phyloP scores from a whole-genome alignment of 2,329 filamentous ascomycete species.

The Scedosporium dehoogii region DNA sequence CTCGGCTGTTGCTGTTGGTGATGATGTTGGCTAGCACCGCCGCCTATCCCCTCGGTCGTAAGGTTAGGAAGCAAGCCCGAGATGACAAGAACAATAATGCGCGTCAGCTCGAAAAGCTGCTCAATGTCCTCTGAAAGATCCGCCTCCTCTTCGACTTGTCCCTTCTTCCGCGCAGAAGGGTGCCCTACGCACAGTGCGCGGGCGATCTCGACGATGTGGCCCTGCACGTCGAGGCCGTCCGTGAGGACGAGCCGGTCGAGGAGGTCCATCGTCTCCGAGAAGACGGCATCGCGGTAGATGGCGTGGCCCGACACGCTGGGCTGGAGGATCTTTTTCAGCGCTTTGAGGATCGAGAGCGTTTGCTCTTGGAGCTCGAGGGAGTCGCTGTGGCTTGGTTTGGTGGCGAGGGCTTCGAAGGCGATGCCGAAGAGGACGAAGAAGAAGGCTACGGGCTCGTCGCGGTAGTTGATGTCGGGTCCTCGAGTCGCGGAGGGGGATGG shows the following conservation, averaged over 20 bases:
- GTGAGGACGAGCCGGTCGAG: constrained; percentile 88
- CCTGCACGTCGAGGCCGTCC: constrained; percentile 79
- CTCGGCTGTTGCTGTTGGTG: constrained; percentile 53
- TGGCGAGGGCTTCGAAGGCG: constrained; percentile 89
- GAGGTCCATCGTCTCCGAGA: constrained; percentile 94
- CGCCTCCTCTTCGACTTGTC: constrained; percentile 50
- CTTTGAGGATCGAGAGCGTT: constrained; percentile 78
- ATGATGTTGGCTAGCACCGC: not conserved
- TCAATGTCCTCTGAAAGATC: constrained; percentile 95
- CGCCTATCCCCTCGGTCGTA: constrained; percentile 43
- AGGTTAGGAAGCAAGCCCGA: constrained; percentile 80
- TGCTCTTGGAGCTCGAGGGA: constrained; percentile 63
- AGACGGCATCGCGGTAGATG: constrained; percentile 91
- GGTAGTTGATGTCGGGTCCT: constrained; percentile 82
- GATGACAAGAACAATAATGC: constrained; percentile 90
- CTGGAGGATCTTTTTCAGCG: constrained; percentile 87
- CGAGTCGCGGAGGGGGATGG: constrained; percentile 14
- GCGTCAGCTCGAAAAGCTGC: constrained; percentile 90
- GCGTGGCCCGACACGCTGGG: constrained; percentile 93
- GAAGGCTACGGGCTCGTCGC: constrained; percentile 94
- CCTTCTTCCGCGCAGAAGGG: constrained; percentile 61
- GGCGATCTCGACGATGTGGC: constrained; percentile 88
- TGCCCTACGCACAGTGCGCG: constrained; percentile 83
- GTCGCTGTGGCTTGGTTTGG: constrained; percentile 46
- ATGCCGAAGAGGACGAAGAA: constrained; percentile 98